Evolutionary conservation across 2,329 filamentous ascomycete genomes (phyloP), one percentile per base, ranked within the genome.

Genomic region (Xylariaceae sp.): DNA sequence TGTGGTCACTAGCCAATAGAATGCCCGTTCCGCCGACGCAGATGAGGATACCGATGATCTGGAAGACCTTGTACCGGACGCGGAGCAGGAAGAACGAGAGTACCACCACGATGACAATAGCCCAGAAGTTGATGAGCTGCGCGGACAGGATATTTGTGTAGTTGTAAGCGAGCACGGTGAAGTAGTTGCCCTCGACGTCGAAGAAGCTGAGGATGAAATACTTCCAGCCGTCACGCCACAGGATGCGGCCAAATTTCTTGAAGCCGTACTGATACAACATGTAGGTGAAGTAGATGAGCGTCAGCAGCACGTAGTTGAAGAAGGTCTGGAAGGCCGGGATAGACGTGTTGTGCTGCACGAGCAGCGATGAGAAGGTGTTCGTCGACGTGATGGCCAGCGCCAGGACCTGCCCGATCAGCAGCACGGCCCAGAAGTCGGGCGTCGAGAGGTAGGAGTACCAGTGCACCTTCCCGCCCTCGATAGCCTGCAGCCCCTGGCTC

Each of bases 41-140:
- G 72, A 97, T 78, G 42, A 97, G 68, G 71, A 99, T 97, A 50
- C 94, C 94, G 26, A 83, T 63, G 65, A 96, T 84, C 77, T 97
- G 94, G 53, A 89, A 85, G 70, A 83, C 77, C 75, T 92, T 91
- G 81, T 99, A 99, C 66, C 94, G 89, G 37, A 99, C 94, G 62
- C 81, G 82, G 53, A 99, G 83, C 64, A 97, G 79, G 59, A 86
- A 62, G 75, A 96, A 92, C 23, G 91, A 96, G 61, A 97, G 76
- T 57, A 89, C 69, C 16, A 97, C 91, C 18, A 99, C 94, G 58
- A 93, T 86, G 44, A 96, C 90, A 63, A 99, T 97, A 64, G 92
- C 90, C 93, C 93, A 97, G 77, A 97, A 97, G 80, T 97, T 97
- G 76, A 99, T 91, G 46, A 99, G 82, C 79, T 97, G 92, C 13